A percentile compares a stretch with the other conserved stretches of the same genome.
Evolutionary conservation across 768 basidiomycete species (phyloP).

Genomic region (Naganishia onofrii): DNA sequence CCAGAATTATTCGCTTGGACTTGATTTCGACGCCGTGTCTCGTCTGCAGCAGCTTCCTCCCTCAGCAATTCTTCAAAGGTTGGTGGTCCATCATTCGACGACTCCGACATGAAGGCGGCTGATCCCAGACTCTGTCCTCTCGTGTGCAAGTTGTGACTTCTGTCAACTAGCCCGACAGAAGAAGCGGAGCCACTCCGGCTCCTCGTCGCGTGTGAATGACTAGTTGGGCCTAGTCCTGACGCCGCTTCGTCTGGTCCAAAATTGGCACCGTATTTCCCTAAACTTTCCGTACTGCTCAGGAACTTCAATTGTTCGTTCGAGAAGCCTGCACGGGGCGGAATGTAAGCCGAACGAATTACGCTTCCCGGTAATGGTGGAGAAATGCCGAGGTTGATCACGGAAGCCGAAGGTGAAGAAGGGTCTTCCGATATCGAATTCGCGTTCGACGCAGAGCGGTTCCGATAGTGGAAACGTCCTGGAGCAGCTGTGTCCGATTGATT

Average conservation of each 20-base stretch:
- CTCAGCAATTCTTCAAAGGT: slow-evolving; percentile 20
- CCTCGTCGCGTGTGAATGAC: background rate
- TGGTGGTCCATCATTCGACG: slow-evolving; percentile 8
- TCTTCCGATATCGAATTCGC: background rate
- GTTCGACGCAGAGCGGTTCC: slow-evolving; percentile 9
- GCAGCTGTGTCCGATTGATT: slow-evolving; percentile 6
- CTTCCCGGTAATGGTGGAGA: slow-evolving; percentile 27
- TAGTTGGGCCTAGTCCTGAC: background rate
- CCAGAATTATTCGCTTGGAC: background rate
- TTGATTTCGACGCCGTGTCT: background rate
- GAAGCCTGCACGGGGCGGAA: slow-evolving; percentile 24
- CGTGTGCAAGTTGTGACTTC: background rate
- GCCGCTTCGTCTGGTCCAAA: slow-evolving; percentile 13
- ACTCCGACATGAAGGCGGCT: background rate
- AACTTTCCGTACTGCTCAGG: slow-evolving; percentile 30
- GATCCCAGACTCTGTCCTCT: slow-evolving; percentile 1
- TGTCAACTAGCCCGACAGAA: background rate
- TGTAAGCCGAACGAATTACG: slow-evolving; percentile 25
- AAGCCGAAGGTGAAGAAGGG: slow-evolving; percentile 19
- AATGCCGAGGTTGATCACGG: slow-evolving; percentile 25
- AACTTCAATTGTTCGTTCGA: slow-evolving; percentile 27
- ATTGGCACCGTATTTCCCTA: slow-evolving; percentile 28
- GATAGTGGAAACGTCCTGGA: background rate
- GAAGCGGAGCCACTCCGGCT: slow-evolving; percentile 18
- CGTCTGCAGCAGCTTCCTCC: slow-evolving; percentile 15